phyloP scores from a whole-genome alignment of 768 basidiomycete genomes.

The Sporobolomyces pararoseus region DNA sequence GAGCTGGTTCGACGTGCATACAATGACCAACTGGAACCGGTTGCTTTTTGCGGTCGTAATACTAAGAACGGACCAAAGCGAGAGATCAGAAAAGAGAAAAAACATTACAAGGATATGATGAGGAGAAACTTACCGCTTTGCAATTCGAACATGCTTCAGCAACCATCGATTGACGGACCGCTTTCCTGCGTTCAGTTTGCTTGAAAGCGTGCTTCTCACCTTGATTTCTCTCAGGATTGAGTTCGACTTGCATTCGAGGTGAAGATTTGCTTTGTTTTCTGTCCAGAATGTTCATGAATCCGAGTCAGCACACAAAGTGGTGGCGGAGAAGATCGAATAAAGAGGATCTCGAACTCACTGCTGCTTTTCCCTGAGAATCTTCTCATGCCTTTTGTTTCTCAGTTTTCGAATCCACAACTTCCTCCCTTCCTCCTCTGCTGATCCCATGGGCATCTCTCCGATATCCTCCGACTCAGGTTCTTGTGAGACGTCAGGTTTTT shows the following conservation, averaged over 20 bases:
- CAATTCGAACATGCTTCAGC: slow-evolving; percentile 81
- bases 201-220: slow-evolving; percentile 69
- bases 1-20: slow-evolving; percentile 38
- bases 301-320: neutral
- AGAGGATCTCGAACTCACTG: too few species aligned
- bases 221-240: slow-evolving; percentile 63
- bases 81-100: neutral
- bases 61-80: too few species aligned
- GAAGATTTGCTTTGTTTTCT: neutral
- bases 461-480: neutral
- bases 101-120: neutral
- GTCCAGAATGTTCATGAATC: neutral
- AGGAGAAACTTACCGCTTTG: slow-evolving; percentile 57
- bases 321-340: too few species aligned
- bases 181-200: slow-evolving; percentile 67
- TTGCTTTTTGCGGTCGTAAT: slow-evolving; percentile 61
- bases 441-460: slow-evolving; percentile 12
- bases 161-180: slow-evolving; percentile 63
- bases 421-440: slow-evolving; percentile 4
- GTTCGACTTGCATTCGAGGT: slow-evolving; percentile 51
- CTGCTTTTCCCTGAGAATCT: too few species aligned
- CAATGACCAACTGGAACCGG: slow-evolving; percentile 48
- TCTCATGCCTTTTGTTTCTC: neutral
- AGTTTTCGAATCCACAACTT: neutral
- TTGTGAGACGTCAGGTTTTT: neutral